Base-by-base conservation (phyloP, 1,284 basidiomycete species). In the Irpex sp. region DNA sequence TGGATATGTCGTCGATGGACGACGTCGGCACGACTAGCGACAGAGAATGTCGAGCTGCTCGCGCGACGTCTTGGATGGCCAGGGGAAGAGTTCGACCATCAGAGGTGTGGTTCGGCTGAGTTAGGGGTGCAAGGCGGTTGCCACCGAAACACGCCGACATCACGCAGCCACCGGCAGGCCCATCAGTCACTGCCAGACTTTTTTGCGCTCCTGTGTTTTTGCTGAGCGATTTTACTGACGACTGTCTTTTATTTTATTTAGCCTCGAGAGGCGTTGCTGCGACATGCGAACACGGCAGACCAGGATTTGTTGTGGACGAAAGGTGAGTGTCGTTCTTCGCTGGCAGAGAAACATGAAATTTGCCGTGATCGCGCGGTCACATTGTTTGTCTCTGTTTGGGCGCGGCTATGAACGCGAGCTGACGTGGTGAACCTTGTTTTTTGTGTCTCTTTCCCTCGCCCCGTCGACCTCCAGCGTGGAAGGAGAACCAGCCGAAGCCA, bases 211-310 rank as follows among this genome's bases (percentile, higher is more conserved):
- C 15, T 3, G 40, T 9, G 9, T 44, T n/a, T n/a, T 44, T 5
- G 40, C 5, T n/a, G 40, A 13, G 40, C 40, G 40, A 44, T 31
- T 59, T 56, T 63, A 38, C 65, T 71, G 58, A 74, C 72, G 71
- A 69, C 69, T 69, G 65, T 63, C 58, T 67, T 61, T 66, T 65
- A 64, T 68, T 66, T 66, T 62, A 65, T 72, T 56, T 79, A 98
- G 92, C 97, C 97, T 37, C 89, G 97, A 67, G 96, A 98, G 78
- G 97, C 97, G 3, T 79, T 99, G 66, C 89, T 99, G 82, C 95
- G 91, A 78, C 98, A 97, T 72, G 97, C 96, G 19, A 80, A 89
- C 21, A 75, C 80, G 68, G 89, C 89, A 70, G 86, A 93, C 36
- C 78, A 83, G 64, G 89, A 96, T 73, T 91, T 91, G 57, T 83